These are phyloP conservation scores for Drechslerella dactyloides DNA, from an alignment of 2,329 filamentous ascomycete species.

Conservation along the genomic window DNA sequence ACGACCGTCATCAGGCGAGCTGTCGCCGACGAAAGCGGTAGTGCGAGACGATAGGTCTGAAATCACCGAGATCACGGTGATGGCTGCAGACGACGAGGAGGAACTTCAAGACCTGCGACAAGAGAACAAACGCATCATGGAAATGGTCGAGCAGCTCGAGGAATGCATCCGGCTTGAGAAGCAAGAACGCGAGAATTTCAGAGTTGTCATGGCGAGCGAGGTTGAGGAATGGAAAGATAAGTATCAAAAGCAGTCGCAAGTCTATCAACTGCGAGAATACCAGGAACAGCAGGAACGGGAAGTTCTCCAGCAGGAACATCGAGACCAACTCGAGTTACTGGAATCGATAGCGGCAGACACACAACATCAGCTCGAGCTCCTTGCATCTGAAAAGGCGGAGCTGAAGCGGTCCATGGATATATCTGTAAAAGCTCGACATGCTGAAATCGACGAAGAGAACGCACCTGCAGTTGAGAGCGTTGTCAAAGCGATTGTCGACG, in stretches of 20 bases:
- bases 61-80: constrained; percentile 59
- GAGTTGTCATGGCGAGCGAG: constrained; percentile 33
- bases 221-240: constrained; percentile 42
- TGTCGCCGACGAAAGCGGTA: constrained; percentile 29
- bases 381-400: constrained; percentile 43
- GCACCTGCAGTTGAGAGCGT: constrained; percentile 24
- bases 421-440: constrained; percentile 19
- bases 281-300: constrained; percentile 42
- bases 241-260: constrained; percentile 28
- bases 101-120: constrained; percentile 35
- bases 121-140: constrained; percentile 49
- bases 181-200: constrained; percentile 42
- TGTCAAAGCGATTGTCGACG: constrained; percentile 26
- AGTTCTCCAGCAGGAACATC: constrained; percentile 43
- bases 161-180: constrained; percentile 48
- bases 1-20: constrained; percentile 34
- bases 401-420: constrained; percentile 47
- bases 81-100: constrained; percentile 51
- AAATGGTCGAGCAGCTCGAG: constrained; percentile 45
- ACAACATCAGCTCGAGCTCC: constrained; percentile 43
- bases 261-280: constrained; percentile 36
- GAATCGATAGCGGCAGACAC: constrained; percentile 49
- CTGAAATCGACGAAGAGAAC: constrained; percentile 37
- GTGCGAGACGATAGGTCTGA: constrained; percentile 72
- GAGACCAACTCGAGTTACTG: constrained; percentile 43